Evolutionary conservation across 805 yeast genomes (phyloP).

Genomic region (Saccharomycopsis lassenensis): DNA sequence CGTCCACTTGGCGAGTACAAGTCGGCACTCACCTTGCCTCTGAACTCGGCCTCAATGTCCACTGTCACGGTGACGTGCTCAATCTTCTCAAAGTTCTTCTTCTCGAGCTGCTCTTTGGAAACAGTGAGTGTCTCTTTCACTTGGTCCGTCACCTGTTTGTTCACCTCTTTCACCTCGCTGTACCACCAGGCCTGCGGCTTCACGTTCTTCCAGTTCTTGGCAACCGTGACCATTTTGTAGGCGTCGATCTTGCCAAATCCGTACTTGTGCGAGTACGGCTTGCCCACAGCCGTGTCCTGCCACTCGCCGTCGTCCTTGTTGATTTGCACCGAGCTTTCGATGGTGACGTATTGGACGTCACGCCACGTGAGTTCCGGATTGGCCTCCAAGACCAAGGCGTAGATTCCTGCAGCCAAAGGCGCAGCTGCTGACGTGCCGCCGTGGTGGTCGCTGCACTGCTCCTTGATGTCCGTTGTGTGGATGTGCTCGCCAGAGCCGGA

Average conservation of each 20-base stretch:
- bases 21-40: slow-evolving; percentile 63
- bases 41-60: slow-evolving; percentile 45
- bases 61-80: slow-evolving; percentile 85
- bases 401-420: slow-evolving; percentile 95
- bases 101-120: slow-evolving; percentile 35
- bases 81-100: slow-evolving; percentile 52
- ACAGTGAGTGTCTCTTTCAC: slow-evolving; percentile 33
- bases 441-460: slow-evolving; percentile 59
- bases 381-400: slow-evolving; percentile 68
- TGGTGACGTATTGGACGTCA: slow-evolving; percentile 79
- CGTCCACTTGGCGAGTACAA: slow-evolving; percentile 70
- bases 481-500: slow-evolving; percentile 87
- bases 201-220: slow-evolving; percentile 70
- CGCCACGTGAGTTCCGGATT: slow-evolving; percentile 92
- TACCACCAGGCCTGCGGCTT: slow-evolving; percentile 85
- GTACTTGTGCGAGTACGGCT: slow-evolving; percentile 69
- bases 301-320: slow-evolving; percentile 58
- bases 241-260: slow-evolving; percentile 94
- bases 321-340: slow-evolving; percentile 59
- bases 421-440: slow-evolving; percentile 99
- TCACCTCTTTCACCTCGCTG: slow-evolving; percentile 31
- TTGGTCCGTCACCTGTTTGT: slow-evolving; percentile 20
- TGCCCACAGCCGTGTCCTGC: slow-evolving; percentile 59
- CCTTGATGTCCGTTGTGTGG: slow-evolving; percentile 72
- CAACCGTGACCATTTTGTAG: slow-evolving; percentile 55